Base-by-base conservation (phyloP, 805 yeast genomes). In the Ogataea nakhonphanomensis region DNA sequence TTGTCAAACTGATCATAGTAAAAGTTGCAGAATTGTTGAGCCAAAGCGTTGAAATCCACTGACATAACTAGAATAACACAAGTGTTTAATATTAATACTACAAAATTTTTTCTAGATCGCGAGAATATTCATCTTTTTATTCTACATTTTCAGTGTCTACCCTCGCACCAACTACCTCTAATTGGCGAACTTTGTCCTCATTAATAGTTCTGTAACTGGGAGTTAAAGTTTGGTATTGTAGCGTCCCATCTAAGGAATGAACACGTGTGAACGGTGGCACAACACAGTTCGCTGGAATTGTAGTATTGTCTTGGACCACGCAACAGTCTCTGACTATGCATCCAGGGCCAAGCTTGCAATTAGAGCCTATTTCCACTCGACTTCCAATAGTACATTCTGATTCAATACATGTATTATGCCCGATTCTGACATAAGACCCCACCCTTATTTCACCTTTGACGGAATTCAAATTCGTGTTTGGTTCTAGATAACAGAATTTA, bases 1-100 rank as follows among this genome's bases (percentile, higher is more conserved):
- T 81, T 66, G 69, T 90, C 97, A 60, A 91, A 91, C 67, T 87
- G 95, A 65, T 86, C 84, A 78, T 91, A 93, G 79, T 93, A 91
- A 62, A 89, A 91, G 66, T 77, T 83, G 60, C 96, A 87, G 71
- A 91, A 91, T 68, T 91, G 95, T 65, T 83, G 62, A 15, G 66
- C 51, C 39, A 61, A 46, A 20, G 64, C 49, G 48, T 61, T 61
- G 49, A 61, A 61, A 46, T 61, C 66, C 40, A 61, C 65, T 24
- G 65, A 58, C 66, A 61, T 61, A 13, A 13, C 24, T 13, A 13
- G 12, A 15, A 30, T 24, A 30, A 24, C 22, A 24, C 24, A 36
- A 17, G 31, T 26, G 12, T 12, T 12, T 26, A 14, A 27, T 31
- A 21, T 31, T 37, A 14, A 15, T 23, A 15, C 14, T 38, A 38